These are phyloP conservation scores for Beauveria scarabaeidicola DNA, from an alignment of 2,329 filamentous ascomycete species.

Conservation along the genomic window DNA sequence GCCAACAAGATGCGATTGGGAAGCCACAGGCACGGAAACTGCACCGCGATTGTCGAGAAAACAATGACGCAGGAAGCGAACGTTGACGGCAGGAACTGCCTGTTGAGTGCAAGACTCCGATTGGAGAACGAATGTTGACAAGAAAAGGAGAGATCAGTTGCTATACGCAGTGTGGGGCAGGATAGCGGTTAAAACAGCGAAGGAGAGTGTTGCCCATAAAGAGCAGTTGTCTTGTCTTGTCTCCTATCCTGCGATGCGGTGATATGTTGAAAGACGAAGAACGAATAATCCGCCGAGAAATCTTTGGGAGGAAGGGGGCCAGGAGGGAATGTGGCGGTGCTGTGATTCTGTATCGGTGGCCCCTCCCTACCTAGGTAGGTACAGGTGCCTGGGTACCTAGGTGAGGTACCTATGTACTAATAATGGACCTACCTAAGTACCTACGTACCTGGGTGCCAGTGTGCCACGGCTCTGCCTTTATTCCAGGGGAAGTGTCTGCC, in stretches of 20 bases:
- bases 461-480: neutral
- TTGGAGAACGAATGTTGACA: conserved; percentile 14
- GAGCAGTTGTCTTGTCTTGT: conserved; percentile 7
- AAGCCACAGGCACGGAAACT: neutral
- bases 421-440: neutral
- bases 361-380: neutral
- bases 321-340: conserved; percentile 14
- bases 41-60: neutral
- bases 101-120: neutral
- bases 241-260: conserved; percentile 6
- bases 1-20: neutral
- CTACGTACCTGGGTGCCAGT: neutral
- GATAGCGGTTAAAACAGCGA: neutral
- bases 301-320: conserved; percentile 9
- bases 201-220: conserved; percentile 9
- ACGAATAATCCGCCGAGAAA: neutral
- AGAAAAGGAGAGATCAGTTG: conserved; percentile 13
- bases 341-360: neutral
- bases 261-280: neutral
- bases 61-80: neutral
- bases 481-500: neutral
- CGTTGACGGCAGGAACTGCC: conserved; percentile 7
- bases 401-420: neutral
- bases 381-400: neutral
- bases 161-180: neutral